Evolutionary conservation across 73 alveolate genomes (phyloP), one percentile per base, ranked within the genome.

Genomic region (Paramecium bursaria): DNA sequence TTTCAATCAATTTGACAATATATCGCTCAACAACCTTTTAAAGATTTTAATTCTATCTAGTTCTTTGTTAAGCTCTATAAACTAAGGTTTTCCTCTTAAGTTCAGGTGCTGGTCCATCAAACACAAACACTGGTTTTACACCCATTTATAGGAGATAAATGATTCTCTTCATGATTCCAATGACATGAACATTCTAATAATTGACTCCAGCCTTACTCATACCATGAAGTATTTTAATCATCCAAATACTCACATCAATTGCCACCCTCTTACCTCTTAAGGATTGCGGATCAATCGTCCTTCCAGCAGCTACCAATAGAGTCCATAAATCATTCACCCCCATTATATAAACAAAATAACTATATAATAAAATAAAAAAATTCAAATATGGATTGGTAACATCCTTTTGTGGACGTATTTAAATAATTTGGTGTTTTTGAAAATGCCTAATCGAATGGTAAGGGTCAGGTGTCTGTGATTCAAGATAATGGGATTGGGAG

Each of bases 281-380:
- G 17, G 93, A 87, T 50, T 91, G 88, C 2, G 90, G 25, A 21
- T 87, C 74, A 23, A 92, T 54, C 73, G 74, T 90, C 39, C 97
- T 86, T 1, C 95, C 97, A 14, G 95, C 92, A 11, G 95, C 94
- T 10, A 86, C 87, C 39, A 92, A 88, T 49, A 87, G 85, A 4
- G 30, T 46, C 97, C 97, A 92, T 35, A 92, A 74, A 11, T 91
- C 93, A 46, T 92, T 57, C 27, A 92, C 97, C 22, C 97, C 97
- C 97, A 92, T 90, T 46, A 30, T 49, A n/a, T n/a, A n/a, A n/a
- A n/a, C n/a, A n/a, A n/a, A n/a, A n/a, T n/a, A n/a, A n/a, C n/a
- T n/a, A n/a, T n/a, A n/a, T n/a, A n/a, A n/a, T n/a, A n/a, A n/a
- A n/a, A n/a, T n/a, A n/a, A n/a, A n/a, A n/a, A n/a, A n/a, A n/a